Percentiles rank a stretch among this genome's conserved stretches.
These are phyloP conservation scores for Brasenia schreberi DNA, from an alignment of 164 flowering plant species.

Conservation along the genomic window DNA sequence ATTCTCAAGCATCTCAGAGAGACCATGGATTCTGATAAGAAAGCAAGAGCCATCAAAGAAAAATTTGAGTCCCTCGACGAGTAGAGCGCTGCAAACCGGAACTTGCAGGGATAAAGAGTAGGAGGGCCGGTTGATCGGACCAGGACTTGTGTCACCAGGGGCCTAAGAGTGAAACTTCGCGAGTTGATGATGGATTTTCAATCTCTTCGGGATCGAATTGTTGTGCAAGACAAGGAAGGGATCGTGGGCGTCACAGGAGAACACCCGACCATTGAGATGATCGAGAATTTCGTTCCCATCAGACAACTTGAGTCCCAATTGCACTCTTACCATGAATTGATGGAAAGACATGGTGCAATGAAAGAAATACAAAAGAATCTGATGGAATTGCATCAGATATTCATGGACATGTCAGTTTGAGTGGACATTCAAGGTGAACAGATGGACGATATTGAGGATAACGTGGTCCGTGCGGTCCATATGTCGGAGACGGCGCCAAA, in stretches of 20 bases:
- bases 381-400: conserved; percentile 60
- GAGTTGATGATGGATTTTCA: conserved; percentile 59
- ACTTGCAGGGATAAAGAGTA: conserved; percentile 21
- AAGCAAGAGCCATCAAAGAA: conserved; percentile 41
- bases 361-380: conserved; percentile 57
- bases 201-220: conserved; percentile 36
- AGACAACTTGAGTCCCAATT: conserved; percentile 20
- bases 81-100: conserved; percentile 33
- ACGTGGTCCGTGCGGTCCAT: conserved; percentile 41
- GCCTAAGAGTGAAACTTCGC: conserved; percentile 43
- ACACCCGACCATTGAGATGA: conserved; percentile 27
- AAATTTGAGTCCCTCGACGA: conserved; percentile 45
- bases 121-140: conserved; percentile 55
- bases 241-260: conserved; percentile 37
- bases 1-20: conserved; percentile 58
- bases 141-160: conserved; percentile 41
- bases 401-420: conserved; percentile 78
- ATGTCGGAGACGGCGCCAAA: conserved; percentile 49
- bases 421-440: conserved; percentile 63
- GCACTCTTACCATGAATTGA: conserved; percentile 20
- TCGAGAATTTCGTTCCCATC: conserved; percentile 32
- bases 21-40: conserved; percentile 58
- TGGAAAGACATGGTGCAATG: conserved; percentile 55
- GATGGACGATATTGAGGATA: conserved; percentile 52
- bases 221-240: conserved; percentile 39